Evolutionary conservation across 192 early-diverging fungal species (phyloP).

Genomic region (Backusella liffmaniae): DNA sequence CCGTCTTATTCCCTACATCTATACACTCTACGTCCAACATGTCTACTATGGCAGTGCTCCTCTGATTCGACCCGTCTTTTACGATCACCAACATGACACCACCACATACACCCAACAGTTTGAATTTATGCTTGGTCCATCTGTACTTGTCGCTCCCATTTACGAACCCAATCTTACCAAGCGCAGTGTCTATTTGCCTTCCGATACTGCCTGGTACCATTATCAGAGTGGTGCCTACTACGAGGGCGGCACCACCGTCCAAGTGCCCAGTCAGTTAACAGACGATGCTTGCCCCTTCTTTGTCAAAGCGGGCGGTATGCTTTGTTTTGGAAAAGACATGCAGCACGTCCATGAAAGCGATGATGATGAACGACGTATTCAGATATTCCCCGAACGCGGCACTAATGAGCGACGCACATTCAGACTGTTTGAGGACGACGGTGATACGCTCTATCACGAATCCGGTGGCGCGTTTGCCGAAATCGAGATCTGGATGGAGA

Average conservation of each 20-base stretch:
- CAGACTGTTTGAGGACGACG: constrained; percentile 49
- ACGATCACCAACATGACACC: constrained; percentile 50
- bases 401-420: constrained; percentile 12
- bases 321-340: constrained; percentile 43
- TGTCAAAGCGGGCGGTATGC: constrained; percentile 37
- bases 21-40: constrained; percentile 42
- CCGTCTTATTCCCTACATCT: constrained; percentile 56
- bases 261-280: constrained; percentile 36
- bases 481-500: constrained; percentile 36
- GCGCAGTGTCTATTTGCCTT: constrained; percentile 38
- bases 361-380: constrained; percentile 44
- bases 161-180: constrained; percentile 28
- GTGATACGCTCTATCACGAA: constrained; percentile 38
- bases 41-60: constrained; percentile 34
- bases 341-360: constrained; percentile 31
- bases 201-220: constrained; percentile 44
- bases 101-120: constrained; percentile 36
- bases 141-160: constrained; percentile 51
- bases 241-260: constrained; percentile 40
- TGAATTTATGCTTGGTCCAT: constrained; percentile 55
- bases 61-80: constrained; percentile 52
- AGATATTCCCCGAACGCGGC: constrained; percentile 40
- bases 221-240: constrained; percentile 42
- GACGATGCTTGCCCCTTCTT: constrained; percentile 43
- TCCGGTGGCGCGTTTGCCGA: constrained; percentile 32